Percentiles rank a stretch among this genome's conserved stretches.
These are phyloP conservation scores for Solanum chmielewskii DNA, from an alignment of 257 asterid genomes.

Conservation along the genomic window DNA sequence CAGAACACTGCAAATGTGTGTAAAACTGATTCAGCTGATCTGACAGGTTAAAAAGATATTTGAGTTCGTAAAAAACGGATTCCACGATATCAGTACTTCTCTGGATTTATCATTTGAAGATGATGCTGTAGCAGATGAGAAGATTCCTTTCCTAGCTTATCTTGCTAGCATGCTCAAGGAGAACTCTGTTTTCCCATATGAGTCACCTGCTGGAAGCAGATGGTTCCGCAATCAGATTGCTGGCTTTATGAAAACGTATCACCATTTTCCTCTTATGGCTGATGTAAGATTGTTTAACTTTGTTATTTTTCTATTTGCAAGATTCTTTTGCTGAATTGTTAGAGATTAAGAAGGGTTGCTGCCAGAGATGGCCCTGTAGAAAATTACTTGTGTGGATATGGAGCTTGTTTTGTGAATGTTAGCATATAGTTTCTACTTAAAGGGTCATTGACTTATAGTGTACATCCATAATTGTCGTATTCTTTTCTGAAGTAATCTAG, in stretches of 20 bases:
- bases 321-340: not conserved
- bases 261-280: slow-evolving; percentile 80
- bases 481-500: not conserved
- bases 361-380: not conserved
- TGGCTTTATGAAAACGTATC: slow-evolving; percentile 84
- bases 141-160: slow-evolving; percentile 93
- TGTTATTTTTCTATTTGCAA: not conserved
- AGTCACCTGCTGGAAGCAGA: slow-evolving; percentile 95
- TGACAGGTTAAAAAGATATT: slow-evolving; percentile 84
- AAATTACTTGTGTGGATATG: not conserved
- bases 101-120: slow-evolving; percentile 89
- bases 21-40: slow-evolving; percentile 16
- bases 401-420: not conserved
- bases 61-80: slow-evolving; percentile 82
- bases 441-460: not conserved
- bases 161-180: slow-evolving; percentile 81
- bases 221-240: slow-evolving; percentile 77
- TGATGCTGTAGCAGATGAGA: slow-evolving; percentile 98
- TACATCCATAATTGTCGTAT: not conserved
- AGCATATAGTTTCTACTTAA: not conserved
- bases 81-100: slow-evolving; percentile 83
- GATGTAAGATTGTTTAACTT: slow-evolving; percentile 51
- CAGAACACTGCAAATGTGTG: not conserved
- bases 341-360: not conserved
- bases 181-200: slow-evolving; percentile 69